These are phyloP conservation scores for Aphanoascus verrucosus DNA, from an alignment of 2,329 filamentous ascomycete species.

Conservation along the genomic window DNA sequence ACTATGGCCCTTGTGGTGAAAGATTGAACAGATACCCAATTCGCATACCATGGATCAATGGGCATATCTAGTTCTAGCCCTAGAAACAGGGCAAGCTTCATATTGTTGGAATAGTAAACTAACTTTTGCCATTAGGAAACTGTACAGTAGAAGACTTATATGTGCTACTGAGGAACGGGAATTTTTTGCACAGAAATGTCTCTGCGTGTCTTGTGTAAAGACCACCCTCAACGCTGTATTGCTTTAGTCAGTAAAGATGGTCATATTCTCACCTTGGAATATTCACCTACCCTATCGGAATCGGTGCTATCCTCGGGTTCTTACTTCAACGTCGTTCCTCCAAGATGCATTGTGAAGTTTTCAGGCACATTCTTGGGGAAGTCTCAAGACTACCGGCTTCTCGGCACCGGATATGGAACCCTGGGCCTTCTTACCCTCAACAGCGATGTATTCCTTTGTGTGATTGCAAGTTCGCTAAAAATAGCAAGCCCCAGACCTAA, in stretches of 20 bases:
- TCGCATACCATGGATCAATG: no score
- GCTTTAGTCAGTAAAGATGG: constrained; percentile 63
- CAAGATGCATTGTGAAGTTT: constrained; percentile 83
- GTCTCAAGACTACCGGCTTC: constrained; percentile 62
- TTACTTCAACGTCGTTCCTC: constrained; percentile 31
- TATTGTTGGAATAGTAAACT: no score
- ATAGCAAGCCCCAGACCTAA: constrained; percentile 76
- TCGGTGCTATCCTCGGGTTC: constrained; percentile 36
- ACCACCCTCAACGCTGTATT: constrained; percentile 77
- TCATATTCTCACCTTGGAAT: constrained; percentile 74
- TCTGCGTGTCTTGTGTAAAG: constrained; percentile 72
- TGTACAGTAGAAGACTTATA: background rate
- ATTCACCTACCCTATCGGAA: constrained; percentile 57
- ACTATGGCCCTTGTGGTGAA: no score
- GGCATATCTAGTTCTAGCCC: no score
- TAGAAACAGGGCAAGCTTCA: no score
- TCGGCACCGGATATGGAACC: constrained; percentile 75
- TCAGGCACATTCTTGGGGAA: constrained; percentile 53
- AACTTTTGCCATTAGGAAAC: background rate
- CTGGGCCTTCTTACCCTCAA: constrained; percentile 76
- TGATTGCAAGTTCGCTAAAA: constrained; percentile 67
- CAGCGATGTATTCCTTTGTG: constrained; percentile 78
- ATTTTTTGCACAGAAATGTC: constrained; percentile 36
- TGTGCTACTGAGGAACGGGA: background rate
- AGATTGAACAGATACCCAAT: no score